Base-by-base conservation (phyloP, 140 eudicot genomes). In the Bidens hawaiensis region DNA sequence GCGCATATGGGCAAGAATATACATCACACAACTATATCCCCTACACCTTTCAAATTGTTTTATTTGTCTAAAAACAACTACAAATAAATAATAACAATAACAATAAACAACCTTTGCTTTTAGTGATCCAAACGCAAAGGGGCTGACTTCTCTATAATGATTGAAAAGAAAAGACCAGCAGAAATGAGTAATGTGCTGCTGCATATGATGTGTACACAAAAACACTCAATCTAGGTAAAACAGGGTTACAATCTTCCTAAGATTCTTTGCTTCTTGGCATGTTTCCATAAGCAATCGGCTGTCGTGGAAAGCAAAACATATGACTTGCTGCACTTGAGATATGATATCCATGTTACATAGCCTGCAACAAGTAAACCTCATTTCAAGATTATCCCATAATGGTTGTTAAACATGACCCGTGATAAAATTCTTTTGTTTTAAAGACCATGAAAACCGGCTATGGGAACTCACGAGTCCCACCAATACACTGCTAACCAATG, bases 271-370 rank as follows among this genome's bases (percentile, higher is more conserved):
- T 81, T 94, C 99, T 83, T 94, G 97, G 49, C 99, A 94, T 1
- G 99, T 94, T 78, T 94, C 99, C 99, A 94, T 94, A 14, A 94
- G 86, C 83, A 94, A 69, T 70, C 85, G 65, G 69, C 99, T 94
- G 64, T 94, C 99, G 34, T 94, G 99, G 48, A 94, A 94, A 0
- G 99, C 99, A 60, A 94, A 94, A 55, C 99, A 94, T 16, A 94
- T 94, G n/a, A 94, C 99, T 77, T 94, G 99, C 66, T 88, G 97
- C 59, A 94, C 99, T 55, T 88, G 90, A 4, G 95, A 85, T 53
- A 94, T 94, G 71, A 94, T 94, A 75, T 93, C 99, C 99, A 88
- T 88, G 85, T 93, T 93, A 75, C 99, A 93, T 61, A 93, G 58
- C 88, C 99, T 93, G 86, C 90, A 64, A 34, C 47, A 27, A 5